Evolutionary conservation across 495 filamentous ascomycete genomes (phyloP).

Genomic region (Trichoderma asperelloides): DNA sequence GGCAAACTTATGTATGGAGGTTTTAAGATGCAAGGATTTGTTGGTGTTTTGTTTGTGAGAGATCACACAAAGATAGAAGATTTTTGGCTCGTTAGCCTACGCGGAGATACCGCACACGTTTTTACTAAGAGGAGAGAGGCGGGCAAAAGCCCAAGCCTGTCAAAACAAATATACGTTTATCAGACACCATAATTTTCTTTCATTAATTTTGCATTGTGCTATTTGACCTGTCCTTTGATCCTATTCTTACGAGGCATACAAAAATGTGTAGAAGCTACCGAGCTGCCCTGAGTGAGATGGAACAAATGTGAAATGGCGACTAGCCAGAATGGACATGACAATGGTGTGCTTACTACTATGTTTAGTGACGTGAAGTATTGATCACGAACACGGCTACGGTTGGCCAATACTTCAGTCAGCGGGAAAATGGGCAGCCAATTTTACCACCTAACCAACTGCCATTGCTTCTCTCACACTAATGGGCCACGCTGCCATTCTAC

Average conservation of each 20-base stretch:
- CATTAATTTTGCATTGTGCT: not conserved
- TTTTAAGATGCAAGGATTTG: not conserved
- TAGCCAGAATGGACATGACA: too few relatives aligned
- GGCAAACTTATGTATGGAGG: not conserved
- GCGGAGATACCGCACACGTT: slow-evolving; percentile 6
- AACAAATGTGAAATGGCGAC: too few relatives aligned
- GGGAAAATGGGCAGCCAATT: not conserved
- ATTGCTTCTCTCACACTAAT: not conserved
- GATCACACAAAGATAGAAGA: slow-evolving; percentile 7
- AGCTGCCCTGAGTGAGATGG: too few relatives aligned
- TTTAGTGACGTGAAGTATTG: not conserved
- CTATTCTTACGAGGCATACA: too few relatives aligned
- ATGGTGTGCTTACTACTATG: not conserved
- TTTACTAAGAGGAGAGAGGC: not conserved
- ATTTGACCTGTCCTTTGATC: too few relatives aligned
- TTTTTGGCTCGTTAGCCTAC: not conserved
- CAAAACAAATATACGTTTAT: slow-evolving; percentile 8
- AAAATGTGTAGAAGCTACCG: too few relatives aligned
- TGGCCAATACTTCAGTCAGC: not conserved
- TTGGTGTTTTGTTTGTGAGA: slow-evolving; percentile 1
- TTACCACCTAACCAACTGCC: not conserved
- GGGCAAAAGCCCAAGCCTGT: not conserved
- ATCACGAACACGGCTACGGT: not conserved
- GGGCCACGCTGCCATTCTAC: not conserved
- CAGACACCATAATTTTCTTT: not conserved